A percentile compares a stretch with the other conserved stretches of the same genome.
Evolutionary conservation across 441 rosid genomes (phyloP).

Genomic region (Pelargonium citronellum): DNA sequence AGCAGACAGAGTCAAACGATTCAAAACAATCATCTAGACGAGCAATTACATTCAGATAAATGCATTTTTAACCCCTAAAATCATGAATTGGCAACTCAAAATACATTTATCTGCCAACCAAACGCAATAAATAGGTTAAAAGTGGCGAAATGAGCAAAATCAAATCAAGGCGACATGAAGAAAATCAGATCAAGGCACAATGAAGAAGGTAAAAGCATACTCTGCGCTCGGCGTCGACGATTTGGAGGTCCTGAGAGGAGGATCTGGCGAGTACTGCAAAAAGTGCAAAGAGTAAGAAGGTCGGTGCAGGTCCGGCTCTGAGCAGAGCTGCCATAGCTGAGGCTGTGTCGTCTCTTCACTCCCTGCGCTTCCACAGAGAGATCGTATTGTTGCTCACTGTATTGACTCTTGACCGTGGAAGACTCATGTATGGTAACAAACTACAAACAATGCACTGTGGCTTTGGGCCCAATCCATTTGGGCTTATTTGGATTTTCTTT

Average conservation of each 20-base stretch:
- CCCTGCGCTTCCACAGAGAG: background rate
- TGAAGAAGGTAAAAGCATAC: constrained; percentile 30
- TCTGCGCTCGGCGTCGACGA: constrained; percentile 87
- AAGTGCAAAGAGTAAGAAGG: constrained; percentile 30
- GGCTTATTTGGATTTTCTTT: no score
- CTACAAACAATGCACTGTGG: no score
- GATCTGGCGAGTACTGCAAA: constrained; percentile 36
- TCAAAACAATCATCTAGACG: background rate
- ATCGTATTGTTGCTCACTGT: no score
- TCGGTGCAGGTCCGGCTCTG: constrained; percentile 27
- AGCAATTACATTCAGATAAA: background rate
- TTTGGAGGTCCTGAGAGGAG: constrained; percentile 51
- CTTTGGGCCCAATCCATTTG: no score
- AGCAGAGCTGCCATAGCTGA: constrained; percentile 40
- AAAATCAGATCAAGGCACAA: background rate
- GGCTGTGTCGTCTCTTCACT: background rate
- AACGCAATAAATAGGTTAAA: background rate
- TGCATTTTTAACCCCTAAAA: background rate
- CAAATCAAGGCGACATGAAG: background rate
- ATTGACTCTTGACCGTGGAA: background rate
- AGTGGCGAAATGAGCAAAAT: background rate
- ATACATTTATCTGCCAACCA: background rate
- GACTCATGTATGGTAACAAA: background rate
- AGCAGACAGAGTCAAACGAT: background rate
- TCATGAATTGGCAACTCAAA: background rate